Evolutionary conservation across 352 stramenopile species (phyloP), one percentile per base, ranked within the genome.

Genomic region (Globisporangium paddicum): DNA sequence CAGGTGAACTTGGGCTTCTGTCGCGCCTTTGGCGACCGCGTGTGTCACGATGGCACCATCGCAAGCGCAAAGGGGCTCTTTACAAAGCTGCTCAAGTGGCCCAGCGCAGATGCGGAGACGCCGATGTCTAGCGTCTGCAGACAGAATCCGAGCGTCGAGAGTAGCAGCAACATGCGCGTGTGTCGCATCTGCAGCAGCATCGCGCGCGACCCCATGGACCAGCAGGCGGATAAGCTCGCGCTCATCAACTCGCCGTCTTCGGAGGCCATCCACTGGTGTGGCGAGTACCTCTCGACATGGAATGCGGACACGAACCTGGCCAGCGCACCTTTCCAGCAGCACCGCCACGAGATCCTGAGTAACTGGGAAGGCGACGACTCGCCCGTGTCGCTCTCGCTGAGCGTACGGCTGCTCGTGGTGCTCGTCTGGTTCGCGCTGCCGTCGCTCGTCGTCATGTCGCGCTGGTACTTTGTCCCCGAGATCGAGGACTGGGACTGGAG

Each of bases 1-100:
- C 47, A 50, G 2, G 59, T 73, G 18, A 73, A 73, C 58, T 8
- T 60, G 1, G 53, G 60, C 30, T 67, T 58, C 52, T 73, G 67
- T 21, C 18, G 46, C 5, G 63, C 63, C 10, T 48, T 67, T 13
- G 55, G 45, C 16, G 49, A 32, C 0, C 14, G 14, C 21, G 44
- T 71, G 38, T 73, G 67, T 35, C 13, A 47, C 1, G 28, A 25
- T 8, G 49, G 25, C 10, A 53, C 46, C 10, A 8, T 63, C 13
- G 23, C n/a, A 10, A 30, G 37, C 25, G 55, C 58, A 0, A 34
- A 46, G 14, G 7, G 6, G 30, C 35, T 60, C 23, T 62, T 73
- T 18, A 47, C 45, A 21, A 19, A 48, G 46, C 23, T 59, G 28
- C 25, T 6, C 18, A 32, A 44, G 14, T 59, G 53, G 53, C 40